Evolutionary conservation across 2,329 filamentous ascomycete genomes (phyloP), one percentile per base, ranked within the genome.

Genomic region (Fusarium stilboides): DNA sequence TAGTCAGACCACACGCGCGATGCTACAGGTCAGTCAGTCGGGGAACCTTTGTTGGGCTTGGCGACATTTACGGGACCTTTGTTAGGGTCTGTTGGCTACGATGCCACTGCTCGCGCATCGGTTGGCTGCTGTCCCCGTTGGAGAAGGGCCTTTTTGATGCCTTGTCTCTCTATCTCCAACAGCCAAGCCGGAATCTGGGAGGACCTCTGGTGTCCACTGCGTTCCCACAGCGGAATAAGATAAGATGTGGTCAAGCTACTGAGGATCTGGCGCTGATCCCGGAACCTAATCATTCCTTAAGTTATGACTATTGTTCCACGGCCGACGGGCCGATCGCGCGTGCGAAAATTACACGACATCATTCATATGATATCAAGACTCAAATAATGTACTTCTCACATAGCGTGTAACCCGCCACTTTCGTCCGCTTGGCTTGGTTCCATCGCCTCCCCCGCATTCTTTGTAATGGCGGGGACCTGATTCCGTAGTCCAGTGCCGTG

Each of bases 21-120:
- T 22, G 57, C 44, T 34, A 43, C 17, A 34, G 42, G 40, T 36
- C 64, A 50, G 19, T 55, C 8, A 36, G 40, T 54, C 56, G 56
- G 52, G 66, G 66, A 63, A 70, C 66, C 66, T 69, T 70, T 70
- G 66, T 66, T 53, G 26, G 6, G 62, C 65, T 69, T 69, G 65
- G 60, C 65, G 43, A 20, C 28, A 17, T 49, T 24, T 56, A 46
- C 52, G 66, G 65, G 45, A 64, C 63, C 62, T 69, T 69, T 69
- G 65, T 50, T 24, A 50, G 47, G 12, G 34, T 17, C 19, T n/a
- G 24, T 46, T 26, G 34, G 20, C 20, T 31, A 14, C 36, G 22
- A 28, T 22, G 20, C 20, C 22, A 19, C n/a, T 36, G 13, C 22
- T 31, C 28, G 28, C 28, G 9, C 28, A 12, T 31, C 28, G 12